A percentile compares a stretch with the other conserved stretches of the same genome.
phyloP scores from a whole-genome alignment of 2,329 filamentous ascomycete species.

The Fusarium stilboides region DNA sequence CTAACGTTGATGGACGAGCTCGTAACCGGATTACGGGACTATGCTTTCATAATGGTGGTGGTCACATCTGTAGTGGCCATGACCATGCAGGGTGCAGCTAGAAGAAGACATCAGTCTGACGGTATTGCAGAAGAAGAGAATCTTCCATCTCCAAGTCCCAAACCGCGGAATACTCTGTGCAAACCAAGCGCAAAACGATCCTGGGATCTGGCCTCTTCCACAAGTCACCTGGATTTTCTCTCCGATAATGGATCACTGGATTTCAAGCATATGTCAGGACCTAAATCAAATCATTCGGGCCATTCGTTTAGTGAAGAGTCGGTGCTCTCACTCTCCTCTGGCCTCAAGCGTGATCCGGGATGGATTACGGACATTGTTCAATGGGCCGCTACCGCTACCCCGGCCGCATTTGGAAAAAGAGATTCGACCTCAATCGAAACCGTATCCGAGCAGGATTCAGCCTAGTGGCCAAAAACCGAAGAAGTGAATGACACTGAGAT shows the following conservation, averaged over 20 bases:
- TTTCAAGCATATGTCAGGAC: constrained; percentile 35
- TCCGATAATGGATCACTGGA: constrained; percentile 17
- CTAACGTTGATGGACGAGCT: constrained; percentile 14
- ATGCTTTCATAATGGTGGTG: constrained; percentile 20
- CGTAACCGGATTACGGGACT: constrained; percentile 30
- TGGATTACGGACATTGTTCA: constrained; percentile 27
- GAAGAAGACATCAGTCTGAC: constrained; percentile 5
- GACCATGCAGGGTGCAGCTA: neutral
- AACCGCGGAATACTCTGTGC: neutral
- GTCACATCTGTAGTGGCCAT: constrained; percentile 25
- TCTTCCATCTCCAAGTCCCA: neutral
- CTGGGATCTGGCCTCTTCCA: constrained; percentile 14
- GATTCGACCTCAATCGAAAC: constrained; percentile 1
- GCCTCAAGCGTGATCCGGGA: constrained; percentile 11
- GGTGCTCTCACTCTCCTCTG: constrained; percentile 23
- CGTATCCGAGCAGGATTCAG: neutral
- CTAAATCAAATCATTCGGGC: constrained; percentile 16
- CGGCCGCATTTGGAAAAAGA: constrained; percentile 10
- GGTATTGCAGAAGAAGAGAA: constrained; percentile 8
- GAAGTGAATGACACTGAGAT: neutral
- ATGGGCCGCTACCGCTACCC: constrained; percentile 12
- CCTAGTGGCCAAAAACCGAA: constrained; percentile 14
- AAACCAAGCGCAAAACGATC: constrained; percentile 14
- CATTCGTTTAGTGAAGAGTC: constrained; percentile 23
- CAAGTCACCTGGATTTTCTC: constrained; percentile 11